These are phyloP conservation scores for Talaromyces sp. DNA, from an alignment of 2,329 filamentous ascomycete species.

Conservation along the genomic window DNA sequence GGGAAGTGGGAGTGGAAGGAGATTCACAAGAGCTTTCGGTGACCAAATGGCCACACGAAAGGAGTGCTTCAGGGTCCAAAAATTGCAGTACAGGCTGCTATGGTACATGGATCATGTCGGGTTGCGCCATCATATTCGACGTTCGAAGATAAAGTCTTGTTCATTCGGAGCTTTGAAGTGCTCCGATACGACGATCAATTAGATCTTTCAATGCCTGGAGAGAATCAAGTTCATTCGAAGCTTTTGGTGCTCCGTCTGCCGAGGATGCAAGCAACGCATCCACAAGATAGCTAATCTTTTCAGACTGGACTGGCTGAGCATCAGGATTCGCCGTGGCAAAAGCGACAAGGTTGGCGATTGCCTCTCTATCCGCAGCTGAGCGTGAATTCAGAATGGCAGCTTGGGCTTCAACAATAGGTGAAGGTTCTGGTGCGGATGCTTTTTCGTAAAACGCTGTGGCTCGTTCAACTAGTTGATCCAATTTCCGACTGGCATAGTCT, in stretches of 20 bases:
- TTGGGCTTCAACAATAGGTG: constrained; percentile 19
- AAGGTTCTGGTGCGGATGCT: constrained; percentile 5
- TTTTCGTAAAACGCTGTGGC: constrained; percentile 24
- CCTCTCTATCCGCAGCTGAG: constrained; percentile 28
- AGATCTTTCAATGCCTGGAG: constrained; percentile 28
- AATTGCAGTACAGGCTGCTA: not conserved
- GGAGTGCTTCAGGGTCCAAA: not conserved
- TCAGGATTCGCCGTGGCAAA: constrained; percentile 23
- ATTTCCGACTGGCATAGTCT: constrained; percentile 22
- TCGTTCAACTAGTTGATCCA: constrained; percentile 24
- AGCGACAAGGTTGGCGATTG: constrained; percentile 28
- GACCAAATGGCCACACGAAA: not conserved
- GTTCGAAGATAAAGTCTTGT: not conserved
- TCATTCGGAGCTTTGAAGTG: constrained; percentile 15
- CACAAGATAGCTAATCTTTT: constrained; percentile 26
- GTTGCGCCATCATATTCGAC: not conserved
- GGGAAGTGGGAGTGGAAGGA: too few relatives aligned
- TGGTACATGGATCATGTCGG: not conserved
- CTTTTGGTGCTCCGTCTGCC: constrained; percentile 22
- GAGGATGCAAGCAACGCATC: constrained; percentile 27
- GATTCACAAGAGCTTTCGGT: too few relatives aligned
- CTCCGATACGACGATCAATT: constrained; percentile 27
- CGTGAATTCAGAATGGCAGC: constrained; percentile 24
- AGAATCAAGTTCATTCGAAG: constrained; percentile 27
- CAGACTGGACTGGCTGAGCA: constrained; percentile 14